These are phyloP conservation scores for Puccinellia tenuiflora DNA, from an alignment of 176 grass and related monocot species.

Conservation along the genomic window DNA sequence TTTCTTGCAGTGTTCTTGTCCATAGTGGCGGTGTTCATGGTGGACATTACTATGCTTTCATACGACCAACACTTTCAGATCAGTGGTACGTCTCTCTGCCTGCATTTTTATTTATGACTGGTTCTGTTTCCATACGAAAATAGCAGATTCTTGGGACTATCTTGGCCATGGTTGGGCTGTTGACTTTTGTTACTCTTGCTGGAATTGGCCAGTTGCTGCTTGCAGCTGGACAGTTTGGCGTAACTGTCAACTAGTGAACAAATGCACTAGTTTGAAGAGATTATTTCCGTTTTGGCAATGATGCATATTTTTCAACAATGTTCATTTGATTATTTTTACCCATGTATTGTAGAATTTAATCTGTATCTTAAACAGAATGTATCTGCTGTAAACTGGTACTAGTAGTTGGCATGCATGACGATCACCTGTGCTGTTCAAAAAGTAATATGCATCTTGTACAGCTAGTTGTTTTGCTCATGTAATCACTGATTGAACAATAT, in stretches of 20 bases:
- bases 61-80: slow-evolving; percentile 91
- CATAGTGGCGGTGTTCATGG: slow-evolving; percentile 96
- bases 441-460: not conserved
- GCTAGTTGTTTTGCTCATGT: not conserved
- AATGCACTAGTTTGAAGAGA: not conserved
- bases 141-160: not conserved
- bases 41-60: slow-evolving; percentile 98
- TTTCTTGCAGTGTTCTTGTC: slow-evolving; percentile 82
- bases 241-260: not conserved
- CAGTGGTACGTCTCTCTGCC: slow-evolving; percentile 51
- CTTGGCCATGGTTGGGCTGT: not conserved
- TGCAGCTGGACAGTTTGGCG: not conserved
- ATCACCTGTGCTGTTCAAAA: not conserved
- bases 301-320: not conserved
- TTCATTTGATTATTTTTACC: not conserved
- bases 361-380: not conserved
- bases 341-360: not conserved
- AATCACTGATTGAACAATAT: slow-evolving; percentile 4
- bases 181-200: not conserved
- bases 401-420: not conserved
- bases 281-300: not conserved
- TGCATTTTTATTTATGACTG: not conserved
- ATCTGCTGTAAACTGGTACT: not conserved
- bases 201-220: not conserved
- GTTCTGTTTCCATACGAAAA: not conserved